Base-by-base conservation (phyloP, 768 basidiomycete genomes). In the Mycena galopus region DNA sequence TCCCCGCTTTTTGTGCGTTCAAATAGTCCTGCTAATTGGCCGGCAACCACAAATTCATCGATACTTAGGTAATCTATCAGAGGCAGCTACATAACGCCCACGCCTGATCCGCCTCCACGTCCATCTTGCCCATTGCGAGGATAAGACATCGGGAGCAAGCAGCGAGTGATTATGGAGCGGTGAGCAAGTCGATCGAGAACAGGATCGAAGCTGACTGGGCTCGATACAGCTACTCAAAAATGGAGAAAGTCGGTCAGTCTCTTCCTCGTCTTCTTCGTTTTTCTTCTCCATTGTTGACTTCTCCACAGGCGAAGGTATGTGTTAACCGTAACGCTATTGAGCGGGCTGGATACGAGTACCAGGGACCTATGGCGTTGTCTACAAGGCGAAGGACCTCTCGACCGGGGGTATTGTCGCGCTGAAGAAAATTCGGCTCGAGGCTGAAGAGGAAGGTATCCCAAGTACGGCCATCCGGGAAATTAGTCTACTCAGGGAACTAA, bases 361-460 rank as follows among this genome's bases (percentile, higher is more conserved):
- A 99, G 97, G 97, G 74, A 98, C 97, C 21, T 99, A 99, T 76
- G 97, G 97, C 65, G 97, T 99, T 59, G 97, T 99, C 29, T 99
- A 99, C 89, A 98, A 98, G 82, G 97, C 97, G 42, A 89, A 91
- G 75, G 96, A 99, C 79, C 83, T 91, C 71, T 87, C 84, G 57
- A 93, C 89, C 14, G 92, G 93, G 79, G 82, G 90, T 75, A 91
- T 98, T 75, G 98, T 99, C 63, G 98, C 98, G 29, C 87, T 99
- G 75, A 99, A 99, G 91, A 99, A 99, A 88, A 99, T 99, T 80
- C 86, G 97, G 50, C 91, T 99, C 51, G 98, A 99, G 81, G 96
- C 96, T 19, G 98, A 99, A 82, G 98, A 99, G 80, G 98, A 99
- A 82, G 98, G 98, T 61, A 97, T 99, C 25, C 98, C 98, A 6